Base-by-base conservation (phyloP, 768 basidiomycete species). In the Nidularia sp. region DNA sequence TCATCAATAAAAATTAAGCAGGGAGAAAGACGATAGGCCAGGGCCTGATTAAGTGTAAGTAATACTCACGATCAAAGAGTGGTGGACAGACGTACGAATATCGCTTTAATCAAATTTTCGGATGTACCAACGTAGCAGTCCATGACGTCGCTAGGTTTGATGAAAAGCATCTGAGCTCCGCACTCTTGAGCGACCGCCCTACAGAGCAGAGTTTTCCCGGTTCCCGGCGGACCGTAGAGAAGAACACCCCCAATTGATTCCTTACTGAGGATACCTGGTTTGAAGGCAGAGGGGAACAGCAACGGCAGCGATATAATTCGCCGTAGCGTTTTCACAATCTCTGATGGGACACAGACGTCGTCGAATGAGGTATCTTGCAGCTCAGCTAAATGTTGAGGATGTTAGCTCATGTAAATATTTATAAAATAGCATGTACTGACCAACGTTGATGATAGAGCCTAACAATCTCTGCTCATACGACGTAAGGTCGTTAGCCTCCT, bases 1-100 rank as follows among this genome's bases (percentile, higher is more conserved):
- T 90, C 88, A 61, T 90, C 89, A 57, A 90, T 85, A 67, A 90
- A 90, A 52, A 90, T 84, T 62, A 90, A 87, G 47, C 79, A 75
- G 1, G 88, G 88, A 55, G 88, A 84, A 15, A 86, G 76, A 64
- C 88, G 88, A 45, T 76, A 70, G 13, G 89, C 89, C 13, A 90
- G 76, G 15, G 81, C 81, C 68, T 90, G 35, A 22, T 6, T 87
- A 10, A 50, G 25, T 41, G 25, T 34, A 8, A 35, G 31, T 50
- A 48, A 35, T 5, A 46, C 18, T 43, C n/a, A n/a, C 22, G 15
- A 34, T 34, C 7, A n/a, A 4, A 13, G 33, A 15, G 35, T 8
- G 22, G n/a, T 2, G 25, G 29, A 2, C 43, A 10, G 25, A 56
- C 59, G 45, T 33, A 62, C 61, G 41, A 60, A 60, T 25, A 60